Base-by-base conservation (phyloP, 208 protist genomes). In the Crithidia mellificae region DNA sequence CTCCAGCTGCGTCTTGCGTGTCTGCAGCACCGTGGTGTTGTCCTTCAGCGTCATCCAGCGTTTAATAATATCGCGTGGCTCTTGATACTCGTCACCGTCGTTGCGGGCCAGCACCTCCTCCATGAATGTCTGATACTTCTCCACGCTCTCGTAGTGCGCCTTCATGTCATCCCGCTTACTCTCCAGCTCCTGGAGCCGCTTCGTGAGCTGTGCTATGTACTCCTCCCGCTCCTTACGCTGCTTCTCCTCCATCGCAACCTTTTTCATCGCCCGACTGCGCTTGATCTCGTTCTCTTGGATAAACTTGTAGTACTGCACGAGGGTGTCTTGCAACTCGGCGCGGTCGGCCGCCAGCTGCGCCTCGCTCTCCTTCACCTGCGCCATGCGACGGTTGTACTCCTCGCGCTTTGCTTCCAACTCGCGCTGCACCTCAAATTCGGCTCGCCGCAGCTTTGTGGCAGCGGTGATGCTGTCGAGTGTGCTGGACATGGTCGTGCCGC, bases 211-310 rank as follows among this genome's bases (percentile, higher is more conserved):
- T 22, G 53, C 74, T 22, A 94, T 90, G 65, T 96, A 89, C 62
- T 81, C 83, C 72, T 96, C 88, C 14, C 90, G 86, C 63, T 97
- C 93, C 67, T 91, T 84, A 34, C 86, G 79, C 65, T 93, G 89
- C 41, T 83, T 80, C 61, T 94, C 87, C 46, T 97, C 93, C 6
- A 84, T 89, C 6, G 77, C 57, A 3, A 91, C 91, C 78, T 97
- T 97, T 69, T 92, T 93, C 36, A 79, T 85, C 20, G 93, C 93
- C 6, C 93, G 74, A 30, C 77, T 92, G 34, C 88, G 87, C 75
- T 96, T 97, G 57, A 97, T 90, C 54, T 97, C 93, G 46, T 96
- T 97, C 50, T 97, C 90, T 50, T 97, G 93, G 49, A 97, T 97
- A 64, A 96, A 97, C 72, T 97, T 97, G 85, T 97, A 96, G 74